A percentile compares a stretch with the other conserved stretches of the same genome.
Evolutionary conservation across 164 flowering plant genomes (phyloP).

Genomic region (Saururus chinensis): DNA sequence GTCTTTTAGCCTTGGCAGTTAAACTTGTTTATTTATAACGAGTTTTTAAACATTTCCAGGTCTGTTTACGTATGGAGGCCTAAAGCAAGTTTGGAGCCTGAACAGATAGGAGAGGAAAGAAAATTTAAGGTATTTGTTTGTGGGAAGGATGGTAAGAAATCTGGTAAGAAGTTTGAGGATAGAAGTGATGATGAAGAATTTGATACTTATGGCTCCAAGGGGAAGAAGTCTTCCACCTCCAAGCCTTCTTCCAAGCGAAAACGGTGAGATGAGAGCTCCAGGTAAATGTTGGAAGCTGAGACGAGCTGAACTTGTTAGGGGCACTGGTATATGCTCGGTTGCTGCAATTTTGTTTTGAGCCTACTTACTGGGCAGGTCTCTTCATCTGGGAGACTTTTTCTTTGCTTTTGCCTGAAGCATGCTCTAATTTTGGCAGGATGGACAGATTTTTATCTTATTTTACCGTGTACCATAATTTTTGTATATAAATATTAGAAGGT

Average conservation of each 20-base stretch:
- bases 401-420: too few species aligned
- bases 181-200: constrained; percentile 42
- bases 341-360: too few species aligned
- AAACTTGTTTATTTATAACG: too few species aligned
- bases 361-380: too few species aligned
- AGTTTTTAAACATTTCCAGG: constrained; percentile 23
- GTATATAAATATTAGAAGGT: too few species aligned
- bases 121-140: constrained; percentile 32
- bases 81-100: constrained; percentile 30
- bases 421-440: too few species aligned
- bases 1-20: too few species aligned
- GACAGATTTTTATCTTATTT: too few species aligned
- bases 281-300: not conserved
- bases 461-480: too few species aligned
- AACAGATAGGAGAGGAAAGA: constrained; percentile 29
- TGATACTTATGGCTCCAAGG: constrained; percentile 19
- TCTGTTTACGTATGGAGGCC: constrained; percentile 88
- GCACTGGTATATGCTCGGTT: too few species aligned
- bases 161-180: constrained; percentile 27
- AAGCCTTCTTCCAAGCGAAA: constrained; percentile 7
- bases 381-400: too few species aligned
- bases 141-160: constrained; percentile 35
- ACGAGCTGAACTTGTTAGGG: too few species aligned
- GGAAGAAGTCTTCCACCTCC: constrained; percentile 27
- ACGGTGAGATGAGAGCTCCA: not conserved